These are phyloP conservation scores for Lineolata rhizophorae DNA, from an alignment of 495 filamentous ascomycete genomes.

Conservation along the genomic window DNA sequence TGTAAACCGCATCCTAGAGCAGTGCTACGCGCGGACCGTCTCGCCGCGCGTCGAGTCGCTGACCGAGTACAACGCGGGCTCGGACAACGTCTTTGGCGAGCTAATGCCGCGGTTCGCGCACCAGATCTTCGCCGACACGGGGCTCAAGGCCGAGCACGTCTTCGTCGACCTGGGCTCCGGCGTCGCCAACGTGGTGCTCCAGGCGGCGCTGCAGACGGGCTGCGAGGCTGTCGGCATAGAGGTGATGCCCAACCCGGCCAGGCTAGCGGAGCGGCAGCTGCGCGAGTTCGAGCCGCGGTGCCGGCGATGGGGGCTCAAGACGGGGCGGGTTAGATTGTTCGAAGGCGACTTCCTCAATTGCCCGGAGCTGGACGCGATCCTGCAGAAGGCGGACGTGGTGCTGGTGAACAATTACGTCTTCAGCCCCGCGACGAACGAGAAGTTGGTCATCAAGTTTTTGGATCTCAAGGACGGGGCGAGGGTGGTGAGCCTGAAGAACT, in stretches of 20 bases:
- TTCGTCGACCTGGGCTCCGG: conserved; percentile 92
- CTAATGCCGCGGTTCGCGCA: conserved; percentile 66
- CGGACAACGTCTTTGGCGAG: conserved; percentile 86
- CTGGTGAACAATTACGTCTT: conserved; percentile 97
- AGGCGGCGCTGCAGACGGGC: conserved; percentile 82
- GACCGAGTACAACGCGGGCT: conserved; percentile 57
- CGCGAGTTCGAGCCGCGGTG: conserved; percentile 62
- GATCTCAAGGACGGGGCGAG: conserved; percentile 83
- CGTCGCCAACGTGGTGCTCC: conserved; percentile 84
- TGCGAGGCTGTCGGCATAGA: conserved; percentile 95
- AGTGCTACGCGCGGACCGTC: conserved; percentile 81
- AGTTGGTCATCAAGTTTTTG: conserved; percentile 72
- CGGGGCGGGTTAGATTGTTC: conserved; percentile 60
- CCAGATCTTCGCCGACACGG: conserved; percentile 55
- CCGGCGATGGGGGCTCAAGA: conserved; percentile 67
- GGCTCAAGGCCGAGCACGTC: conserved; percentile 53
- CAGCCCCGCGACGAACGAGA: conserved; percentile 61
- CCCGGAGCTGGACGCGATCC: conserved; percentile 39
- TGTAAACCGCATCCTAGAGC: conserved; percentile 60
- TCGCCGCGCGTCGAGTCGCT: conserved; percentile 67
- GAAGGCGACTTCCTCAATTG: conserved; percentile 69
- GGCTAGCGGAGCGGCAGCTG: conserved; percentile 13
- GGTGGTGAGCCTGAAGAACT: conserved; percentile 67
- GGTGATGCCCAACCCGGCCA: conserved; percentile 37
- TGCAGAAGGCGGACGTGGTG: conserved; percentile 74